A percentile compares a stretch with the other conserved stretches of the same genome.
These are phyloP conservation scores for Chaetomium sp. DNA, from an alignment of 2,329 filamentous ascomycete genomes.

Conservation along the genomic window DNA sequence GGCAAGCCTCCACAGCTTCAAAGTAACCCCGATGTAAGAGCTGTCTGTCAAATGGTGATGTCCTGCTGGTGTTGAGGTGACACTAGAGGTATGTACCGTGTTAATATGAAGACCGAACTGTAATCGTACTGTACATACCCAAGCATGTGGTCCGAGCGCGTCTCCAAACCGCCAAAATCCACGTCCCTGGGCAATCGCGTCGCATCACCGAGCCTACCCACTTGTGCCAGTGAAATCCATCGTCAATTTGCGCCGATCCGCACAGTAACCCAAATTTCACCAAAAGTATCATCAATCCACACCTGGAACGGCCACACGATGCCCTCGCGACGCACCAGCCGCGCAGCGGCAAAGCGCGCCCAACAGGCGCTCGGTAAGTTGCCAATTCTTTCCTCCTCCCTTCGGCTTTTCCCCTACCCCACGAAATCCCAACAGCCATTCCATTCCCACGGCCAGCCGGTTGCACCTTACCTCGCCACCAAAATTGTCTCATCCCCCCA, in stretches of 20 bases:
- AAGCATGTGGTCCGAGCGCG: not conserved
- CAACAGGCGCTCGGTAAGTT: slow-evolving; percentile 38
- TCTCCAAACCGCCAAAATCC: slow-evolving; percentile 8
- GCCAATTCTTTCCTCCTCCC: not conserved
- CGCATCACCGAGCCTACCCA: slow-evolving; percentile 7
- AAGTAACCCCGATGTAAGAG: no score
- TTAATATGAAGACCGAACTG: not conserved
- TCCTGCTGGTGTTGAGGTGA: no score
- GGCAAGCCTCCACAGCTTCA: no score
- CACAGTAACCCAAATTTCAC: not conserved
- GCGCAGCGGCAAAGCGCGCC: slow-evolving; percentile 39
- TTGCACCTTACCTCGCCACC: not conserved
- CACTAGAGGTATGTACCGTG: not conserved
- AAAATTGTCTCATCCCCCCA: not conserved
- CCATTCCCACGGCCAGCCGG: not conserved
- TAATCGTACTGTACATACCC: not conserved
- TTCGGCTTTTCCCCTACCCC: not conserved
- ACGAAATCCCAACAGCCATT: not conserved
- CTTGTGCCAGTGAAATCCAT: not conserved
- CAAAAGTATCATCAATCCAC: slow-evolving; percentile 1
- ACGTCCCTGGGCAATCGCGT: slow-evolving; percentile 12
- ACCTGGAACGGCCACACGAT: slow-evolving; percentile 3
- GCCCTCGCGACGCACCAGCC: slow-evolving; percentile 31
- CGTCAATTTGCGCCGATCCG: not conserved
- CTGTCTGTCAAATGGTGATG: no score